A percentile compares a stretch with the other conserved stretches of the same genome.
Evolutionary conservation across 345 rosid genomes (phyloP).

Genomic region (Heritiera fomes): DNA sequence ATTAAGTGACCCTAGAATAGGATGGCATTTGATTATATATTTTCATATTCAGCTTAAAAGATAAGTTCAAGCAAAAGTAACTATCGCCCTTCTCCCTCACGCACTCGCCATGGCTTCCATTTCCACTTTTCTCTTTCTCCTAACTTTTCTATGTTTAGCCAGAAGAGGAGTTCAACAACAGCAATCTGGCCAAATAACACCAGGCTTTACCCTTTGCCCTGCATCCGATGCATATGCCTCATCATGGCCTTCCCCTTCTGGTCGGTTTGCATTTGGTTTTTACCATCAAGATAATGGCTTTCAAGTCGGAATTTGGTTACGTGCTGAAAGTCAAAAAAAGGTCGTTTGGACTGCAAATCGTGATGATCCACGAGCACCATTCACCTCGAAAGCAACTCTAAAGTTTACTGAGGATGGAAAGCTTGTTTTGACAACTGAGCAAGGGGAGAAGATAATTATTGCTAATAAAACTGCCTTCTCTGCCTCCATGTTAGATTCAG

Average conservation of each 20-base stretch:
- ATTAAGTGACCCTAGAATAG: no score
- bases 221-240: neutral
- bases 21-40: no score
- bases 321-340: no score
- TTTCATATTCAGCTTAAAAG: no score
- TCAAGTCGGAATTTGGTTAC: constrained; percentile 30
- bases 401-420: neutral
- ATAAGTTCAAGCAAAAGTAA: no score
- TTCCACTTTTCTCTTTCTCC: neutral
- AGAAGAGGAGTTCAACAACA: constrained; percentile 18
- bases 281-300: constrained; percentile 22
- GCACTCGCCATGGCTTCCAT: neutral
- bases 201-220: constrained; percentile 29
- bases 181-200: constrained; percentile 16
- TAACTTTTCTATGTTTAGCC: neutral
- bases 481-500: constrained; percentile 21
- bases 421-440: neutral
- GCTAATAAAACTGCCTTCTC: neutral
- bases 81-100: no score
- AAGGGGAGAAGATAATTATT: neutral
- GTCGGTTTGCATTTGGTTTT: constrained; percentile 41
- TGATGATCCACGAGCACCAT: neutral
- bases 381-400: neutral
- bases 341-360: constrained; percentile 17
- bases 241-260: constrained; percentile 42